Evolutionary conservation across 176 grass and related monocot genomes (phyloP).

Genomic region (Triticum timopheevii): DNA sequence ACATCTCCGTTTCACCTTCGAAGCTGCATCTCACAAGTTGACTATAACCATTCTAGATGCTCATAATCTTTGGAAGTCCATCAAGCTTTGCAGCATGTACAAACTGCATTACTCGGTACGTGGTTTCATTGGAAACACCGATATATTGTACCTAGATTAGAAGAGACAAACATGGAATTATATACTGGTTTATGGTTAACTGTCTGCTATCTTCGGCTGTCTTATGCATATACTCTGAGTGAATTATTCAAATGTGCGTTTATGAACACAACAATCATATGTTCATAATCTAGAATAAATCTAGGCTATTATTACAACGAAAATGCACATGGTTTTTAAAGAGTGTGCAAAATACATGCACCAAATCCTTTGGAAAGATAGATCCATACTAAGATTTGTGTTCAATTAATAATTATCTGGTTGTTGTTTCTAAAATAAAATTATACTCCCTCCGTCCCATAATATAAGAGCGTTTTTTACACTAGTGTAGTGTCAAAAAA

Average conservation of each 20-base stretch:
- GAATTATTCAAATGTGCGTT: neutral
- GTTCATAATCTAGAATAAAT: neutral
- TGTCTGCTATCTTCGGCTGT: neutral
- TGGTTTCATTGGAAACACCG: constrained; percentile 92
- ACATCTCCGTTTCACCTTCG: constrained; percentile 56
- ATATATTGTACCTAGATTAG: constrained; percentile 69
- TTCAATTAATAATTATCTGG: no score
- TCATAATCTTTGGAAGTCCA: constrained; percentile 79
- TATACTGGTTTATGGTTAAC: neutral
- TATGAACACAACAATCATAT: neutral
- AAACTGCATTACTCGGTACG: constrained; percentile 95
- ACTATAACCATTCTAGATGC: constrained; percentile 92
- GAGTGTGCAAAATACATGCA: neutral
- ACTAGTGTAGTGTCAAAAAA: no score
- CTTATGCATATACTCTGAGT: neutral
- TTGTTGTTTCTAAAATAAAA: neutral
- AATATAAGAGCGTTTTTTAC: no score
- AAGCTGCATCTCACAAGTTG: constrained; percentile 70
- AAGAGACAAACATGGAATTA: neutral
- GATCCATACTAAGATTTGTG: neutral
- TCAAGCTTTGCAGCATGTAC: constrained; percentile 60
- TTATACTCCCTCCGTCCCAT: no score
- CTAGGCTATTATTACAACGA: neutral
- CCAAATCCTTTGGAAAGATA: neutral
- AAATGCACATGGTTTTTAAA: neutral